Evolutionary conservation across 768 basidiomycete genomes (phyloP).

Genomic region (Suillus subluteus): DNA sequence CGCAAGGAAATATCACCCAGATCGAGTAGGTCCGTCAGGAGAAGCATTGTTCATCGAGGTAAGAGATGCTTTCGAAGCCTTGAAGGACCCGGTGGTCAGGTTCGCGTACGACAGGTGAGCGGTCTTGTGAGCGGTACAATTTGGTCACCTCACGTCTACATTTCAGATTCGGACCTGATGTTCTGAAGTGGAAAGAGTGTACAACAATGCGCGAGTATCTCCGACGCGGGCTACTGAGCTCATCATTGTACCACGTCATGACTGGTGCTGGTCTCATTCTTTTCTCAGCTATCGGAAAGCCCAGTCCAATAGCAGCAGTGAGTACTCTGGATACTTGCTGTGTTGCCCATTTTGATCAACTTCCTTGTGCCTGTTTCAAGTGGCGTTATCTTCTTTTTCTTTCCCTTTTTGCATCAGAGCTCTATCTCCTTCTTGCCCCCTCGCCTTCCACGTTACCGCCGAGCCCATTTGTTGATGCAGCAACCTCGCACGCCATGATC

Average conservation of each 20-base stretch:
- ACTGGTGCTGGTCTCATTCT: slow-evolving; percentile 60
- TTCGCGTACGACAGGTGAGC: slow-evolving; percentile 87
- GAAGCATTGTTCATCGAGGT: slow-evolving; percentile 71
- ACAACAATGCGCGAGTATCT: slow-evolving; percentile 74
- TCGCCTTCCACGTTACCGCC: slow-evolving; percentile 41
- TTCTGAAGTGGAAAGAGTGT: slow-evolving; percentile 67
- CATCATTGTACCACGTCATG: slow-evolving; percentile 69
- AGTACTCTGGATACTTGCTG: slow-evolving; percentile 33
- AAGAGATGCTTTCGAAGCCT: slow-evolving; percentile 74
- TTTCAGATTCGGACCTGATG: slow-evolving; percentile 76
- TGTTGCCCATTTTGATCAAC: slow-evolving; percentile 16
- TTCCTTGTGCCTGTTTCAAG: slow-evolving; percentile 39
- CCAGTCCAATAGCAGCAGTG: slow-evolving; percentile 67
- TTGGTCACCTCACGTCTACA: slow-evolving; percentile 14
- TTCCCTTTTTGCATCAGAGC: slow-evolving; percentile 62
- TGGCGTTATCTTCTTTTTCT: slow-evolving; percentile 82
- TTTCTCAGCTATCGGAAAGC: slow-evolving; percentile 62
- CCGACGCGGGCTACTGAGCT: slow-evolving; percentile 61
- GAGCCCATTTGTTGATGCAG: slow-evolving; percentile 28
- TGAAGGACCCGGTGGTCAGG: slow-evolving; percentile 75
- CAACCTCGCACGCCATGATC: slow-evolving; percentile 27
- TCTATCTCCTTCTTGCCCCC: slow-evolving; percentile 66
- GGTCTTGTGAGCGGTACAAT: slow-evolving; percentile 1
- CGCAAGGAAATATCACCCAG: slow-evolving; percentile 76
- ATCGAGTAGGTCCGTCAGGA: slow-evolving; percentile 61